Percentiles rank a stretch among this genome's conserved stretches.
Conservation (phyloP, 441 rosid species). For the Gossypium davidsonii region DNA sequence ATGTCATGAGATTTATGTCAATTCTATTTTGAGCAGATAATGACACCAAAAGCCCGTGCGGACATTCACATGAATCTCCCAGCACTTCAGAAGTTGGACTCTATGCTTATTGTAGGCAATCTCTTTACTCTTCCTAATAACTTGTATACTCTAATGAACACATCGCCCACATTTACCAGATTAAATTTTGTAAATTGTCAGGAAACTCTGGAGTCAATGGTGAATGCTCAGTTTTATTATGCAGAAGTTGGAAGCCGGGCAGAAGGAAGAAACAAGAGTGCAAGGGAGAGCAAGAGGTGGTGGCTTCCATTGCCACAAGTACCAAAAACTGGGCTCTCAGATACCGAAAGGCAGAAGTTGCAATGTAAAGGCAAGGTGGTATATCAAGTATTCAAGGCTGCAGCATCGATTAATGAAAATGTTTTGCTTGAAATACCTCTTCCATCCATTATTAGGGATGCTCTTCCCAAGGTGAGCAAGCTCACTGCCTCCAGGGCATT, state of each 20-base stretch:
- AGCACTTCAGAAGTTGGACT: slow-evolving; percentile 86
- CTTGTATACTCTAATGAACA: background rate
- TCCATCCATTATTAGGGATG: slow-evolving; percentile 59
- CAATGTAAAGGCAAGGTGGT: slow-evolving; percentile 51
- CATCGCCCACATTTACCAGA: background rate
- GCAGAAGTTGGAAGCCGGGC: slow-evolving; percentile 71
- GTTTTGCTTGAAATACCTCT: slow-evolving; percentile 85
- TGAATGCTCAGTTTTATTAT: slow-evolving; percentile 82
- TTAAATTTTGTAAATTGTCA: slow-evolving; percentile 27
- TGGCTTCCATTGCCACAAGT: slow-evolving; percentile 96
- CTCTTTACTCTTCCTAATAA: slow-evolving; percentile 18
- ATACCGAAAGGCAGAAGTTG: slow-evolving; percentile 56
- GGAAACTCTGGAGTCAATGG: slow-evolving; percentile 88
- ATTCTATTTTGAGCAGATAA: slow-evolving; percentile 53
- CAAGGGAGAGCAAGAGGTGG: slow-evolving; percentile 80
- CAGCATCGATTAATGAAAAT: slow-evolving; percentile 77
- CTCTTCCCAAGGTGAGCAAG: slow-evolving; percentile 68
- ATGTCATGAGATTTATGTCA: slow-evolving; percentile 15
- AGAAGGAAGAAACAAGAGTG: slow-evolving; percentile 65
- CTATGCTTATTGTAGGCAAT: slow-evolving; percentile 78
- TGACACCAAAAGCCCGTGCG: slow-evolving; percentile 89
- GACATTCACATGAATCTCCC: slow-evolving; percentile 95
- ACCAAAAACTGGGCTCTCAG: slow-evolving; percentile 79
- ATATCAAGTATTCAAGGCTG: slow-evolving; percentile 91
- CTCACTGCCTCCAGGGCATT: background rate